A percentile compares a stretch with the other conserved stretches of the same genome.
phyloP scores from a whole-genome alignment of 2,329 filamentous ascomycete genomes.

The Penicillium corylophilum region DNA sequence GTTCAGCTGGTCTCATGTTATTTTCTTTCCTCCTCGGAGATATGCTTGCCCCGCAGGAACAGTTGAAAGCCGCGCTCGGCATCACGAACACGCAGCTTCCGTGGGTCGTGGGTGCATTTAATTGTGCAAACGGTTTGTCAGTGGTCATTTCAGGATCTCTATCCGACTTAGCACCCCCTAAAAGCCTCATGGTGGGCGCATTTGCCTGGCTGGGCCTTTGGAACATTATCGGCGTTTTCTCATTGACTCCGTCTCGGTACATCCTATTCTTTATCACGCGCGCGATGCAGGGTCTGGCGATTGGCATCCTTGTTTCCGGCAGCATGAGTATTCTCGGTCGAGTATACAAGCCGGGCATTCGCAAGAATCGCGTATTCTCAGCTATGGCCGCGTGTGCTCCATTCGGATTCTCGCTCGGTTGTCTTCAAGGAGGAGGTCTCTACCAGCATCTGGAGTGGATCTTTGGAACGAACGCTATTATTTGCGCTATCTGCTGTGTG shows the following conservation, averaged over 20 bases:
- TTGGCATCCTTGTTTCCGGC: conserved; percentile 51
- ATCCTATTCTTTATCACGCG: conserved; percentile 40
- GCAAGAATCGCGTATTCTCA: conserved; percentile 52
- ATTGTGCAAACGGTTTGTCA: conserved; percentile 44
- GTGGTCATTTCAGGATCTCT: conserved; percentile 42
- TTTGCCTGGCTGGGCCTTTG: conserved; percentile 45
- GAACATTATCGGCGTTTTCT: conserved; percentile 41
- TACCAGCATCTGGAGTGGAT: conserved; percentile 44
- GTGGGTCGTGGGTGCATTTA: conserved; percentile 46
- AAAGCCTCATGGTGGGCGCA: conserved; percentile 43
- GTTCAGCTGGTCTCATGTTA: conserved; percentile 45
- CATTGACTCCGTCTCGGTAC: conserved; percentile 35
- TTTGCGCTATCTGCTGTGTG: conserved; percentile 36
- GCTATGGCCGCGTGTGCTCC: conserved; percentile 51
- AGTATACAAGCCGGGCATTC: conserved; percentile 45
- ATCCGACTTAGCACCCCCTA: conserved; percentile 44
- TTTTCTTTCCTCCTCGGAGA: conserved; percentile 46
- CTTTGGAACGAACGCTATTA: conserved; percentile 45
- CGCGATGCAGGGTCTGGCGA: conserved; percentile 49
- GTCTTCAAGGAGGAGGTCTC: conserved; percentile 44
- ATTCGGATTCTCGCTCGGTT: conserved; percentile 45
- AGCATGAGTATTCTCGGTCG: conserved; percentile 49
- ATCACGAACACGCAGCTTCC: conserved; percentile 43
- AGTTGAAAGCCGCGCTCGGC: conserved; percentile 38
- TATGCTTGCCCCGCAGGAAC: conserved; percentile 41